Conservation (phyloP, 1,139 yeast species). For the Sugiyamaella sp. region DNA sequence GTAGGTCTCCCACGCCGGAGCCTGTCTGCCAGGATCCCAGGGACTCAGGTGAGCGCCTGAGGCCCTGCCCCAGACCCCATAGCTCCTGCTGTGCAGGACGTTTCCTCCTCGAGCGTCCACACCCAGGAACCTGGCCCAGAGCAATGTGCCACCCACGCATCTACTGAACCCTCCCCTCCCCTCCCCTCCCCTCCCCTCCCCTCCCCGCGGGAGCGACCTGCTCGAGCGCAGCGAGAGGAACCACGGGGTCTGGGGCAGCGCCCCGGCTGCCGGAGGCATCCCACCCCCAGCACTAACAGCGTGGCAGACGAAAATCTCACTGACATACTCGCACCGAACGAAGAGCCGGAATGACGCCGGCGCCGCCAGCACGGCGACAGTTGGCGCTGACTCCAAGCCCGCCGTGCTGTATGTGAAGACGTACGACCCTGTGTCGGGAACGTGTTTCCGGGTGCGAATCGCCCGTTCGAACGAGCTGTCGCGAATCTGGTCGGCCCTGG, state of each 20-base stretch:
- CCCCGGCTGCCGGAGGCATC: background rate
- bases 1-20: slow-evolving; percentile 34
- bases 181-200: too few relatives aligned
- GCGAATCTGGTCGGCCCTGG: slow-evolving; percentile 76
- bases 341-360: slow-evolving; percentile 50
- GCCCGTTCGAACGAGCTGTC: slow-evolving; percentile 75
- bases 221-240: slow-evolving; percentile 9
- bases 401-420: slow-evolving; percentile 64
- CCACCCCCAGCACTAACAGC: slow-evolving; percentile 15
- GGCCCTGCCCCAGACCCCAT: background rate
- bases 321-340: slow-evolving; percentile 47
- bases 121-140: background rate
- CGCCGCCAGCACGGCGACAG: slow-evolving; percentile 34
- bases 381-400: slow-evolving; percentile 37
- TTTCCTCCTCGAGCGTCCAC: background rate
- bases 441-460: slow-evolving; percentile 64
- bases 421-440: slow-evolving; percentile 70
- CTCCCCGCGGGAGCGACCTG: too few relatives aligned
- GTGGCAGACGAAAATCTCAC: slow-evolving; percentile 29
- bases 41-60: background rate
- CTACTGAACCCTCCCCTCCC: background rate
- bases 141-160: background rate
- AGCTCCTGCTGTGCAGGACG: background rate
- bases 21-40: background rate
- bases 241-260: background rate